Evolutionary conservation across 2,329 filamentous ascomycete genomes (phyloP), one percentile per base, ranked within the genome.

Genomic region (Clathrospora elynae): DNA sequence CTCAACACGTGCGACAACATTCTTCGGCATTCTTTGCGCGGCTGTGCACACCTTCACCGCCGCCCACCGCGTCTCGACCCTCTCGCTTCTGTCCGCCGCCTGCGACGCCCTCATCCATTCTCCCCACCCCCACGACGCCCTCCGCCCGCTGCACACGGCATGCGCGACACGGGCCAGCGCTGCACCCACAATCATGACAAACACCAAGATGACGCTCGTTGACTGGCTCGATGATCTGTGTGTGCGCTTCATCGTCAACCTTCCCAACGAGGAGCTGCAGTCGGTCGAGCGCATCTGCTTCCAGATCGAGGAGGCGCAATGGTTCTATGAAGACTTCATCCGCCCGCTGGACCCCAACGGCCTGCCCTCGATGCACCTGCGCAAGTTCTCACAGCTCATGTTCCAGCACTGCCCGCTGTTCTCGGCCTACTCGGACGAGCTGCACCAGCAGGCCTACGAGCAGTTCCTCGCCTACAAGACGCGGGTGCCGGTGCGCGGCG

Each of bases 251-350:
- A 92, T 99, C 67, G 90, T 97, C 72, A 97, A 99, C 74, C 82
- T 97, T 49, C 93, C 95, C 31, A 81, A 88, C 54, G 90, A 93
- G 72, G 93, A 99, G 72, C 82, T 97, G 32, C 84, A 85, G 55
- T 90, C 88, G 2, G 88, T 96, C 44, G 89, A 90, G 67, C 87
- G 93, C 66, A 93, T 99, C 73, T 97, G 92, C 74, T 99, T 99
- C 71, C 91, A 97, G 74, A 88, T 99, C 59, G 93, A 99, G 73
- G 95, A 99, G 74, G 93, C 93, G 61, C 95, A 99, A 84, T 99
- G 93, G 93, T 99, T 95, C 74, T 99, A 99, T 82, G 93, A 99
- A 78, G 93, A 99, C 73, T 99, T 99, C 68, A 90, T 99, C 69
- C 88, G 93, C 33, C 91, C 92, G 25, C 78, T 93, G 53, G 88